Evolutionary conservation across 2,329 filamentous ascomycete genomes (phyloP).

Genomic region (Microdochium bolleyi): DNA sequence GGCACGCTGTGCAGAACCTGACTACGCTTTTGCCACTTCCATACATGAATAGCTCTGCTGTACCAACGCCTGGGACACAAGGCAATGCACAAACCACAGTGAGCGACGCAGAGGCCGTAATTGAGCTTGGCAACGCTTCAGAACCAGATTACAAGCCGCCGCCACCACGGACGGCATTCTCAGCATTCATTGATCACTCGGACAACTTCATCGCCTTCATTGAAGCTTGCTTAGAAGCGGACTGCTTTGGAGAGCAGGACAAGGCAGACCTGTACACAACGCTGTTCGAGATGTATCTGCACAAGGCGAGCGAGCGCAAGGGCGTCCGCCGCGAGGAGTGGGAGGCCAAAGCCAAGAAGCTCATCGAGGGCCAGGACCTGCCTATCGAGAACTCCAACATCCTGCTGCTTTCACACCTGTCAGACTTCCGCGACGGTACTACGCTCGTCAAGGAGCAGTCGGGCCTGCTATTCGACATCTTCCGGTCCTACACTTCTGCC

Average conservation of each 20-base stretch:
- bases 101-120: conserved; percentile 42
- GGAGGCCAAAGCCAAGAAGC: conserved; percentile 82
- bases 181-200: conserved; percentile 90
- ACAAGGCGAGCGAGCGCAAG: conserved; percentile 73
- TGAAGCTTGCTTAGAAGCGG: conserved; percentile 74
- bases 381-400: conserved; percentile 95
- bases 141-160: conserved; percentile 65
- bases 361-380: conserved; percentile 74
- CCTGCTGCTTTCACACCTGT: conserved; percentile 82
- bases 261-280: conserved; percentile 87
- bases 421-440: conserved; percentile 82
- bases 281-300: conserved; percentile 95
- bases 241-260: conserved; percentile 63
- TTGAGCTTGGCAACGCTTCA: conserved; percentile 37
- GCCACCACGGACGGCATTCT: conserved; percentile 83
- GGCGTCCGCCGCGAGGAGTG: conserved; percentile 63
- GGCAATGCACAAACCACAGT: conserved; percentile 42
- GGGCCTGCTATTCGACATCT: conserved; percentile 87
- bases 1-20: conserved; percentile 70
- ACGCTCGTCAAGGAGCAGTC: conserved; percentile 91
- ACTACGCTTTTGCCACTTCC: conserved; percentile 77
- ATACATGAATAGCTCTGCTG: conserved; percentile 64
- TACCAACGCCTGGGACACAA: conserved; percentile 43
- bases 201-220: conserved; percentile 89
- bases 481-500: conserved; percentile 88